Evolutionary conservation across 2,329 filamentous ascomycete genomes (phyloP).

Genomic region (Pestalotiopsis sp.): DNA sequence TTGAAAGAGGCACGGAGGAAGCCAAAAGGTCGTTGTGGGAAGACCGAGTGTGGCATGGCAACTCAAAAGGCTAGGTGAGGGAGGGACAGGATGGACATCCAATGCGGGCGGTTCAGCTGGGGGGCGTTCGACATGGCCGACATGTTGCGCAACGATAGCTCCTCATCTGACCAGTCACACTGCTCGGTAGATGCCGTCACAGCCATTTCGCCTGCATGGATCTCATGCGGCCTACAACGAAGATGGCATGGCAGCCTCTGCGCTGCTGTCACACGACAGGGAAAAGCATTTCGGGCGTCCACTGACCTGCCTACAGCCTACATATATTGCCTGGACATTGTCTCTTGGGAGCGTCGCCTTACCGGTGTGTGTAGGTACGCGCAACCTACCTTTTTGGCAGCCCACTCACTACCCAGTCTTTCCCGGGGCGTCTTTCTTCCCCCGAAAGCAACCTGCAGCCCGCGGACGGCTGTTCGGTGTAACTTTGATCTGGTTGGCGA

Average conservation of each 20-base stretch:
- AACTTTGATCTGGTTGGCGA: not conserved
- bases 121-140: not conserved
- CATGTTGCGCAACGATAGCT: not conserved
- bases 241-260: not conserved
- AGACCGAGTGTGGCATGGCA: not conserved
- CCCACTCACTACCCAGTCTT: not conserved
- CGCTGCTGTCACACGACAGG: constrained; percentile 1
- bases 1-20: not conserved
- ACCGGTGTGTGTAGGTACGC: not conserved
- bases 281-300: not conserved
- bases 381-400: not conserved
- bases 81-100: not conserved
- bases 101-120: not conserved
- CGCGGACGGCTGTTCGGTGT: not conserved
- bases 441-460: not conserved
- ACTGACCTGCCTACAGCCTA: not conserved
- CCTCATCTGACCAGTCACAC: constrained; percentile 1
- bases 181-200: not conserved
- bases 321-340: not conserved
- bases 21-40: not conserved
- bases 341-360: not conserved
- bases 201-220: not conserved
- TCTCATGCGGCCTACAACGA: constrained; percentile 4
- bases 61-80: not conserved
- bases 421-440: not conserved